Evolutionary conservation across 1,139 yeast species (phyloP), one percentile per base, ranked within the genome.

Genomic region (Saccharomyces uvarum): DNA sequence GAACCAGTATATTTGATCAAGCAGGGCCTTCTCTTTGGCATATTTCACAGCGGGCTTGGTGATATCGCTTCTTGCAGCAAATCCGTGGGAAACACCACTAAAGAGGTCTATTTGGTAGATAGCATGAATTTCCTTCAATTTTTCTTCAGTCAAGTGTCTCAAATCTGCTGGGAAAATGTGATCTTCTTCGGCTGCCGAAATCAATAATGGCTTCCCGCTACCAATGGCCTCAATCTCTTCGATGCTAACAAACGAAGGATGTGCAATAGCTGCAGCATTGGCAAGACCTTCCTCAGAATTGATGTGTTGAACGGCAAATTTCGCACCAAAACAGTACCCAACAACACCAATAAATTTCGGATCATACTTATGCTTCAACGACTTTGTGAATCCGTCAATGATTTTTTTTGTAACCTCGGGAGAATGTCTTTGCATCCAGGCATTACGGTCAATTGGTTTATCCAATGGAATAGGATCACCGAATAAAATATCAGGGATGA

Each of bases 321-420:
- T 85, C 52, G 90, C 96, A 64, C 97, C 97, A 63, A 77, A 89
- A 73, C 97, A 90, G 76, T 88, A 84, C 19, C 97, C 97, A 54
- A 86, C 73, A 19, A 82, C 81, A 52, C 77, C 83, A 28, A 85
- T 58, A 61, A 77, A 82, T 54, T 77, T 72, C 9, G 88, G 85
- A 4, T 73, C 68, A 53, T 71, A 68, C 54, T 77, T 80, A 33
- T 66, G 62, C 57, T 74, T 77, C 57, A 84, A 69, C 2, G 67
- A 64, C 1, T 63, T 60, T 58, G 86, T 65, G 62, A 77, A 85
- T 5, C 68, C 70, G 50, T 77, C 76, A 29, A 76, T 73, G 32
- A 77, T 63, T 8, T 73, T 72, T 21, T 67, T 60, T 11, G 84
- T 79, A 28, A 70, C 65, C 24, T 76, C 84, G 3, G 77, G 69